Percentiles rank a stretch among this genome's conserved stretches.
phyloP scores from a whole-genome alignment of 1,284 basidiomycete genomes.

The Moesziomyces parantarcticus region DNA sequence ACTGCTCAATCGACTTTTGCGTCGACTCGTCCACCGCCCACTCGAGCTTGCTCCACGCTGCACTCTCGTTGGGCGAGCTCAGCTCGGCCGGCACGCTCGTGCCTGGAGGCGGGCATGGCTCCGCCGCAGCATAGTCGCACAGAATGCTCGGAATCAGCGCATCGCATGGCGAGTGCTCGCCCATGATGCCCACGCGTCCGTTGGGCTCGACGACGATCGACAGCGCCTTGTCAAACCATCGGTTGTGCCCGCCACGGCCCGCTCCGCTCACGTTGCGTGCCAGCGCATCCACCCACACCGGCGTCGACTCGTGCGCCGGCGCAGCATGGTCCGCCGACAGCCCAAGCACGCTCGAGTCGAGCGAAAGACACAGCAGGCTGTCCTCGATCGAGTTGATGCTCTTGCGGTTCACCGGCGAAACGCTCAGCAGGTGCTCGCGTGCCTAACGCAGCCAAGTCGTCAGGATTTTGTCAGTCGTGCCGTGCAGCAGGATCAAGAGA shows the following conservation, averaged over 20 bases:
- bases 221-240: slow-evolving; percentile 93
- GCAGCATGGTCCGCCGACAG: slow-evolving; percentile 59
- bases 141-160: slow-evolving; percentile 90
- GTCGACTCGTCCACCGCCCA: slow-evolving; percentile 80
- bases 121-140: slow-evolving; percentile 83
- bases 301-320: slow-evolving; percentile 72
- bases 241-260: slow-evolving; percentile 79
- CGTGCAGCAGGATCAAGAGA: background rate
- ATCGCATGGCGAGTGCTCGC: slow-evolving; percentile 92
- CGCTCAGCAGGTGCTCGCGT: slow-evolving; percentile 76
- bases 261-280: slow-evolving; percentile 79
- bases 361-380: slow-evolving; percentile 79
- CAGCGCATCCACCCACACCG: slow-evolving; percentile 79
- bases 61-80: slow-evolving; percentile 59
- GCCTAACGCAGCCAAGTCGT: slow-evolving; percentile 74
- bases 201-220: slow-evolving; percentile 86
- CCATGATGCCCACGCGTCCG: slow-evolving; percentile 84
- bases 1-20: slow-evolving; percentile 74
- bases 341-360: slow-evolving; percentile 71
- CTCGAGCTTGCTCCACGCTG: slow-evolving; percentile 76
- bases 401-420: slow-evolving; percentile 76
- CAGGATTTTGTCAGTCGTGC: background rate
- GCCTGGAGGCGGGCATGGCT: slow-evolving; percentile 65
- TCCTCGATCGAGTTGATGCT: slow-evolving; percentile 76
- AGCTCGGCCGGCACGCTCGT: slow-evolving; percentile 45